Evolutionary conservation across 495 filamentous ascomycete species (phyloP), one percentile per base, ranked within the genome.

Genomic region (Penicillium antarcticum): DNA sequence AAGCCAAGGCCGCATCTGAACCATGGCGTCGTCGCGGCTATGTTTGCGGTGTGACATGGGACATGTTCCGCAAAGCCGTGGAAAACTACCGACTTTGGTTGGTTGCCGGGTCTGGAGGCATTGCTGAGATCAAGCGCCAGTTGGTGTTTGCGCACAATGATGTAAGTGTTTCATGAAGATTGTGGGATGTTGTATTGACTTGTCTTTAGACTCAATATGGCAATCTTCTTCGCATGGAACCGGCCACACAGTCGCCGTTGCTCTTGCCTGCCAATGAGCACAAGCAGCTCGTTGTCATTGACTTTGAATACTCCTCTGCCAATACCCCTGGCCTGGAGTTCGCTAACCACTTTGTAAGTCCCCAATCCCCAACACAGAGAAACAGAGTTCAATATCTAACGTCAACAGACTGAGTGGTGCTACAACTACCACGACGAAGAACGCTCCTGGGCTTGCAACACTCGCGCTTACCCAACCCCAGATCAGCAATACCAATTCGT

Each of bases 101-200:
- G 13, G 64, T 84, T 41, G 75, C 80, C n/a, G 79, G 82, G 51
- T 91, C 88, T 62, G 88, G 86, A 19, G 83, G 84, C 8, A 53
- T 73, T 1, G 69, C 79, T 14, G 82, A 80, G 42, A 74, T 97
- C 45, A 84, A 86, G 53, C 78, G 85, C 17, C 76, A 81, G 53
- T 79, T 99, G 8, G 87, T 97, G 6, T 99, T 99, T 76, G 89
- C 91, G 21, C 94, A 99, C 69, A 97, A 97, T 66, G 94, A 99
- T 80, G 91, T 95, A 69, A 69, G 88, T 76, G 16, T 33, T 17
- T 51, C 7, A 8, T 48, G 45, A 6, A 4, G 26, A 5, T 16
- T 23, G n/a, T 23, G 6, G 12, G 34, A 16, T 19, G 0, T 46
- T 45, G 26, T 29, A 23, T 46, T 70, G 32, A 66, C 58, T 52